A percentile compares a stretch with the other conserved stretches of the same genome.
phyloP scores from a whole-genome alignment of 192 early-diverging fungal genomes.

The Coemansia sp. region DNA sequence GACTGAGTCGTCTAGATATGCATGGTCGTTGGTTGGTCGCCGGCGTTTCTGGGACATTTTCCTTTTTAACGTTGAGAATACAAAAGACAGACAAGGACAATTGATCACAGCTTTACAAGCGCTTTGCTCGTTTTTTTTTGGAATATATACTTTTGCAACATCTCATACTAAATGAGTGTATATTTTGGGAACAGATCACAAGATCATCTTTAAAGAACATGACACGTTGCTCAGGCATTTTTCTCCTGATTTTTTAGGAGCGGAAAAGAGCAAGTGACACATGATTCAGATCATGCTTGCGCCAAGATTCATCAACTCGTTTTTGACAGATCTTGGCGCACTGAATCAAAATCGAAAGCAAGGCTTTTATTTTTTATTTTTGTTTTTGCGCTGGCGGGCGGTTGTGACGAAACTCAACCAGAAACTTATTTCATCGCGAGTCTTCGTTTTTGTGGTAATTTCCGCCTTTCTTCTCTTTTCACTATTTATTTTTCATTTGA shows the following conservation, averaged over 20 bases:
- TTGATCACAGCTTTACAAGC: no score
- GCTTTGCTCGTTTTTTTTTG: no score
- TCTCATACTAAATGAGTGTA: not conserved
- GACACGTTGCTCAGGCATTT: no score
- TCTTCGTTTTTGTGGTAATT: not conserved
- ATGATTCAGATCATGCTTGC: not conserved
- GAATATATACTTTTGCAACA: not conserved
- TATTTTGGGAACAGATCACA: not conserved
- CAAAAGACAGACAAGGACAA: no score
- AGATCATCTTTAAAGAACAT: not conserved
- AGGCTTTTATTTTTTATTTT: no score
- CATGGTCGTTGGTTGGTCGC: not conserved
- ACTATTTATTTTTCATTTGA: conserved; percentile 5
- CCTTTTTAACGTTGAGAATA: not conserved
- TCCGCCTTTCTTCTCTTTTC: conserved; percentile 1
- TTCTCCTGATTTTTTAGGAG: not conserved
- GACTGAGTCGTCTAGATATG: conserved; percentile 24
- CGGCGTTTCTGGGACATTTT: not conserved
- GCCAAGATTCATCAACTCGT: no score
- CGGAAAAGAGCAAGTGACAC: not conserved
- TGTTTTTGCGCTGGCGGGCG: no score
- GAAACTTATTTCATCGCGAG: no score
- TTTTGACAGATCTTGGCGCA: no score
- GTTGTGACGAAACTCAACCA: no score
- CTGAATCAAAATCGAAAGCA: no score